Percentiles rank a stretch among this genome's conserved stretches.
These are phyloP conservation scores for Pyrrhoderma noxium DNA, from an alignment of 1,284 basidiomycete genomes.

Conservation along the genomic window DNA sequence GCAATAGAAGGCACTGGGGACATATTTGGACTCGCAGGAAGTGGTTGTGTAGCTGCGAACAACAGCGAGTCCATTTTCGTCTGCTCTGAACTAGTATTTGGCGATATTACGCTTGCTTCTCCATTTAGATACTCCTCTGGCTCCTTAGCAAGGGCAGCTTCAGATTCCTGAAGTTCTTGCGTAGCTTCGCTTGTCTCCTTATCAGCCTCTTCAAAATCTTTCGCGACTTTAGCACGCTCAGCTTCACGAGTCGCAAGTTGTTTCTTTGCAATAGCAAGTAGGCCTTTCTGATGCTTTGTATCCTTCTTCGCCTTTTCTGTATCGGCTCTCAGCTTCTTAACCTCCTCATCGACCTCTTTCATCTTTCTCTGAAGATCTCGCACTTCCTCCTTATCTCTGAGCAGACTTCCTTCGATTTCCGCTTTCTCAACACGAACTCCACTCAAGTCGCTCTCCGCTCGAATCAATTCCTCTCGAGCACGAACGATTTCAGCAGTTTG, in stretches of 20 bases:
- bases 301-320: conserved; percentile 91
- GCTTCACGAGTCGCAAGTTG: conserved; percentile 83
- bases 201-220: conserved; percentile 63
- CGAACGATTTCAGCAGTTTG: conserved; percentile 76
- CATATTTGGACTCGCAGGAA: conserved; percentile 61
- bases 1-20: conserved; percentile 31
- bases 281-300: conserved; percentile 91
- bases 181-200: conserved; percentile 45
- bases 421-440: conserved; percentile 85
- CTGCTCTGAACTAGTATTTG: conserved; percentile 22
- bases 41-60: conserved; percentile 58
- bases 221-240: conserved; percentile 64
- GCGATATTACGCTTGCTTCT: conserved; percentile 18
- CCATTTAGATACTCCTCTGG: conserved; percentile 12
- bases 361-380: conserved; percentile 81
- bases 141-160: conserved; percentile 41
- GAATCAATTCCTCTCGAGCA: conserved; percentile 76
- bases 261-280: conserved; percentile 91
- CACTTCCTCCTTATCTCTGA: conserved; percentile 94
- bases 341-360: conserved; percentile 74
- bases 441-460: conserved; percentile 87
- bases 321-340: conserved; percentile 62
- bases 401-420: conserved; percentile 81
- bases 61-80: conserved; percentile 39
- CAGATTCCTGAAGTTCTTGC: conserved; percentile 51